phyloP scores from a whole-genome alignment of 1,284 basidiomycete species.

The Ceraceosorus bombacis region DNA sequence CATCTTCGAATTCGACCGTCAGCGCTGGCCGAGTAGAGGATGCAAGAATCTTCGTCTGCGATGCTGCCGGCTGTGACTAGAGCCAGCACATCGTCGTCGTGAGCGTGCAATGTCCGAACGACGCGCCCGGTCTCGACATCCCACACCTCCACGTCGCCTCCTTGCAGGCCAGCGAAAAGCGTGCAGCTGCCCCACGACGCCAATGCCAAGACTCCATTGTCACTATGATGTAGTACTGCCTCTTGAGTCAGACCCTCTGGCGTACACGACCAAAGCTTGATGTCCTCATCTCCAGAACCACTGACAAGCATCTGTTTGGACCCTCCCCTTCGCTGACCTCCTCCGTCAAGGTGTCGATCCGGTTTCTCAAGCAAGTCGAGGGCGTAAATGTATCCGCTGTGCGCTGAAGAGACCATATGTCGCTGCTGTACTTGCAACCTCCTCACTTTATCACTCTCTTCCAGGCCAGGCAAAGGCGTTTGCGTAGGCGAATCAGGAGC shows the following conservation, averaged over 20 bases:
- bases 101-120: conserved; percentile 75
- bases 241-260: conserved; percentile 50
- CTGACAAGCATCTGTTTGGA: conserved; percentile 18
- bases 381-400: conserved; percentile 89
- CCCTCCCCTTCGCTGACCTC: neutral
- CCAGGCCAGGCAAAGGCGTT: neutral
- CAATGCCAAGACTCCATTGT: conserved; percentile 64
- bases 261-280: conserved; percentile 78
- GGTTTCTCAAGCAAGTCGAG: conserved; percentile 57
- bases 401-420: conserved; percentile 61
- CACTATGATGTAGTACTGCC: conserved; percentile 55
- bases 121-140: conserved; percentile 81
- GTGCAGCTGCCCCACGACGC: conserved; percentile 64
- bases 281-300: conserved; percentile 68
- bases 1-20: conserved; percentile 34
- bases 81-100: conserved; percentile 55
- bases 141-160: conserved; percentile 79
- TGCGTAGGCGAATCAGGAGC: neutral
- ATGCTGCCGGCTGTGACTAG: conserved; percentile 15
- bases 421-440: conserved; percentile 57
- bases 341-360: neutral
- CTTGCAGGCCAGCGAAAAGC: conserved; percentile 85
- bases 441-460: neutral
- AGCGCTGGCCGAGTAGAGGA: conserved; percentile 28
- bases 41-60: conserved; percentile 49